Conservation (phyloP, 2,329 filamentous ascomycete genomes). For the Colletotrichum phormii region DNA sequence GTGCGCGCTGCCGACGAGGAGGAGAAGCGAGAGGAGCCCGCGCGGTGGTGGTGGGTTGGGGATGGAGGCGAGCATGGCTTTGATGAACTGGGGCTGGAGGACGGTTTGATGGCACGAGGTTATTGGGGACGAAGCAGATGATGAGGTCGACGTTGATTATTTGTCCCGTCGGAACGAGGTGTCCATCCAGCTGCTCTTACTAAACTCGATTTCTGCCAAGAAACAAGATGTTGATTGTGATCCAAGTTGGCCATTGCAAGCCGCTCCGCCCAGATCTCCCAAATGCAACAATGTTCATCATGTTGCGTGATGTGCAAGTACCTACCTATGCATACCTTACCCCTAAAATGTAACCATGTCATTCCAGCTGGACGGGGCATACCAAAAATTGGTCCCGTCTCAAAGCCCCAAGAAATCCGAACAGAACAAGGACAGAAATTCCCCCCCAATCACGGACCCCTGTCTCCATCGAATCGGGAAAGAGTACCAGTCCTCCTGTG, state of each 20-base stretch:
- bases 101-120: no score
- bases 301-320: no score
- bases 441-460: conserved; percentile 28
- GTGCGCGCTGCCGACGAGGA: neutral
- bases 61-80: neutral
- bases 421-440: conserved; percentile 16
- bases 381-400: no score
- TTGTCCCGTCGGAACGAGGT: no score
- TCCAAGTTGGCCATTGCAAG: neutral
- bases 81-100: no score
- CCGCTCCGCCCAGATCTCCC: fast-evolving
- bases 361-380: neutral
- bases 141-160: neutral
- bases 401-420: no score
- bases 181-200: no score
- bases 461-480: neutral
- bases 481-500: neutral
- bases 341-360: neutral
- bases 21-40: neutral
- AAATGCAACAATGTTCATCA: no score
- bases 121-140: no score
- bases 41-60: neutral
- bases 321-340: no score
- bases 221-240: neutral
- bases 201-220: neutral